Evolutionary conservation across 306 rosid species (phyloP).

Genomic region (Vachellia pachyceras): DNA sequence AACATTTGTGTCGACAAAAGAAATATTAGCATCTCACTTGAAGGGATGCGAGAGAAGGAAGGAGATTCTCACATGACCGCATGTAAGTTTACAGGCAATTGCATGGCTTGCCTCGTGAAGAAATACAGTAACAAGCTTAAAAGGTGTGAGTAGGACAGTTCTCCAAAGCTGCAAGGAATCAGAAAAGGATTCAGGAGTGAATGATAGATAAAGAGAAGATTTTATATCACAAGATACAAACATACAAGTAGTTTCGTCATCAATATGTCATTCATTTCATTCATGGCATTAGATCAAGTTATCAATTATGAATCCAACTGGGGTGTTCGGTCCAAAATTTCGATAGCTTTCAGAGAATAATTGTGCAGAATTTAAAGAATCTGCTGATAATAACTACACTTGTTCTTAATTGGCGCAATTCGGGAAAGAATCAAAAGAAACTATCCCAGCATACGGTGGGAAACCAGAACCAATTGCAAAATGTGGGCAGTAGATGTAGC

Average conservation of each 20-base stretch:
- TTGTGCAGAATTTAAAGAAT: not conserved
- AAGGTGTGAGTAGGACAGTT: slow-evolving; percentile 67
- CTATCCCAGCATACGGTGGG: not conserved
- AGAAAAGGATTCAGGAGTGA: slow-evolving; percentile 8
- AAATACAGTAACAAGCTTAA: slow-evolving; percentile 73
- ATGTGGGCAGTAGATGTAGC: not conserved
- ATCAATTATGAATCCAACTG: slow-evolving; percentile 3
- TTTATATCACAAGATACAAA: not conserved
- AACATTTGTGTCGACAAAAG: not conserved
- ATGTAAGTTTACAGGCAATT: slow-evolving; percentile 64
- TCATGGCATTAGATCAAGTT: not conserved
- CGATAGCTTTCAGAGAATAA: not conserved
- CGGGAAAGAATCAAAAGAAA: not conserved
- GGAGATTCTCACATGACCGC: slow-evolving; percentile 60
- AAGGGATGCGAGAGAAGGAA: slow-evolving; percentile 15
- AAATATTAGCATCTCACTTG: not conserved
- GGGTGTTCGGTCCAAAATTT: not conserved
- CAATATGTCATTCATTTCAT: not conserved
- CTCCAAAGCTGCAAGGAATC: slow-evolving; percentile 65
- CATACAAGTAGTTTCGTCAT: not conserved
- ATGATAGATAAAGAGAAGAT: slow-evolving; percentile 21
- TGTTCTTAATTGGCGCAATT: slow-evolving; percentile 12
- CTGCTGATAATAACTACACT: not conserved
- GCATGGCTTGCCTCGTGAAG: slow-evolving; percentile 82
- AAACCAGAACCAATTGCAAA: slow-evolving; percentile 11